Percentiles rank a stretch among this genome's conserved stretches.
Evolutionary conservation across 2,329 filamentous ascomycete species (phyloP).

Genomic region (Trichothecium roseum): DNA sequence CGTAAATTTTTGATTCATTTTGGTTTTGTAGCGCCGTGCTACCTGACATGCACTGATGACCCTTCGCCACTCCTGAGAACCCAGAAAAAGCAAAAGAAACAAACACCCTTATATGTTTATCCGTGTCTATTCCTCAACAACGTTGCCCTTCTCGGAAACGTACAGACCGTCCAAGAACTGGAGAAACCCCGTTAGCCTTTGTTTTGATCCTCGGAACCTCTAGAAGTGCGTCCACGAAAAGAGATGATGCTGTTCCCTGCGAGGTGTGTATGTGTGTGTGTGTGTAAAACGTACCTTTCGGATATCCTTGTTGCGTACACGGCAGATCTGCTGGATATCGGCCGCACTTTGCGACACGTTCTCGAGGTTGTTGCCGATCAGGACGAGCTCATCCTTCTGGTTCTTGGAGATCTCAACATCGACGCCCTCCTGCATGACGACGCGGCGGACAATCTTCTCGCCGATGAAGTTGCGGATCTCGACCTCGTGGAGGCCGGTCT

Average conservation of each 20-base stretch:
- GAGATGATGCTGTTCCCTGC: not conserved
- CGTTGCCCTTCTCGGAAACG: conserved; percentile 97
- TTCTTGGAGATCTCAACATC: conserved; percentile 81
- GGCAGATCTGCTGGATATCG: conserved; percentile 99
- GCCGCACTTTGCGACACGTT: conserved; percentile 94
- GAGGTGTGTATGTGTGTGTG: not conserved
- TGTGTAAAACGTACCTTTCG: conserved; percentile 83
- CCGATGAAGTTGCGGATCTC: conserved; percentile 99
- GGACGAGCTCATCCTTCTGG: conserved; percentile 95
- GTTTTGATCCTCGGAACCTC: no score
- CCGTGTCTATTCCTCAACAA: conserved; percentile 57
- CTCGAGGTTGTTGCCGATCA: conserved; percentile 92
- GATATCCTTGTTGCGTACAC: conserved; percentile 99
- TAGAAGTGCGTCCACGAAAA: no score
- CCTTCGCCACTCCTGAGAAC: conserved; percentile 52
- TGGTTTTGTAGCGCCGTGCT: conserved; percentile 36
- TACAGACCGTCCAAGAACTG: conserved; percentile 99
- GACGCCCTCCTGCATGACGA: conserved; percentile 83
- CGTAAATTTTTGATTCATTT: conserved; percentile 7
- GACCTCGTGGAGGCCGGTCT: conserved; percentile 80
- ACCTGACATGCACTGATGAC: conserved; percentile 52
- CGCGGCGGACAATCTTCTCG: conserved; percentile 96
- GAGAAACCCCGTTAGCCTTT: conserved; percentile 9
- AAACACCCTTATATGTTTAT: conserved; percentile 25
- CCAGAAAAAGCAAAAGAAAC: conserved; percentile 49